Evolutionary conservation across 192 early-diverging fungal genomes (phyloP).

Genomic region (Dissophora globulifera): DNA sequence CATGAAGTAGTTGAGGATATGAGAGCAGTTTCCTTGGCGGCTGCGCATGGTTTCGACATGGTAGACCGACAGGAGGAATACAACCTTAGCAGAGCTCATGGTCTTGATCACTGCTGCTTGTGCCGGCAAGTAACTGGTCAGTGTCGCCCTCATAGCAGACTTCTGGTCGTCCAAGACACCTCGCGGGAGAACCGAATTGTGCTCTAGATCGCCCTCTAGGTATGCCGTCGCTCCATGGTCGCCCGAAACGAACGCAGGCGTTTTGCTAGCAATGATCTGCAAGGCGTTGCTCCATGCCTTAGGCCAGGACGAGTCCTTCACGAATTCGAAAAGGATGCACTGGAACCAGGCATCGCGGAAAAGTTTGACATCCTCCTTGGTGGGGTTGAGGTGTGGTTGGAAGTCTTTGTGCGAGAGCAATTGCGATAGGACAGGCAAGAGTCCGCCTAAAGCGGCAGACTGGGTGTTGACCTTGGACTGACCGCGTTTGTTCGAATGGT

Average conservation of each 20-base stretch:
- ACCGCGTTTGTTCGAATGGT: slow-evolving; percentile 54
- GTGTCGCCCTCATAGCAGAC: slow-evolving; percentile 63
- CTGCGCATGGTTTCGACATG: slow-evolving; percentile 87
- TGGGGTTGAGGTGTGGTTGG: slow-evolving; percentile 60
- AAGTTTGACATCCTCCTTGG: slow-evolving; percentile 69
- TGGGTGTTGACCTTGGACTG: slow-evolving; percentile 53
- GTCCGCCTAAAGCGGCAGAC: slow-evolving; percentile 61
- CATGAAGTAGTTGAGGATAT: slow-evolving; percentile 82
- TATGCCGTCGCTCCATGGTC: slow-evolving; percentile 69
- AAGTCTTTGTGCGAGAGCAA: slow-evolving; percentile 70
- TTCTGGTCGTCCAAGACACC: slow-evolving; percentile 57
- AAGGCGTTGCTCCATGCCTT: slow-evolving; percentile 77
- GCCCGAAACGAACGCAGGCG: slow-evolving; percentile 83
- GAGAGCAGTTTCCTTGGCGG: slow-evolving; percentile 70
- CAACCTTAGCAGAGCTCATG: slow-evolving; percentile 75
- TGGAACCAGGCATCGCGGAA: slow-evolving; percentile 96
- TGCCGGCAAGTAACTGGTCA: slow-evolving; percentile 66
- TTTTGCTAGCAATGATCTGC: slow-evolving; percentile 78
- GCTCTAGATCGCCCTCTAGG: slow-evolving; percentile 88
- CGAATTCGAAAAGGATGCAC: slow-evolving; percentile 79
- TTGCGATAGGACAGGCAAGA: slow-evolving; percentile 68
- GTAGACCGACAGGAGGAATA: slow-evolving; percentile 85
- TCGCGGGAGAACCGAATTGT: slow-evolving; percentile 80
- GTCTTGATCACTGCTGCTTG: slow-evolving; percentile 64
- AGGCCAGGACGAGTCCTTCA: slow-evolving; percentile 81